phyloP scores from a whole-genome alignment of 306 rosid species.

The Glycyrrhiza uralensis region DNA sequence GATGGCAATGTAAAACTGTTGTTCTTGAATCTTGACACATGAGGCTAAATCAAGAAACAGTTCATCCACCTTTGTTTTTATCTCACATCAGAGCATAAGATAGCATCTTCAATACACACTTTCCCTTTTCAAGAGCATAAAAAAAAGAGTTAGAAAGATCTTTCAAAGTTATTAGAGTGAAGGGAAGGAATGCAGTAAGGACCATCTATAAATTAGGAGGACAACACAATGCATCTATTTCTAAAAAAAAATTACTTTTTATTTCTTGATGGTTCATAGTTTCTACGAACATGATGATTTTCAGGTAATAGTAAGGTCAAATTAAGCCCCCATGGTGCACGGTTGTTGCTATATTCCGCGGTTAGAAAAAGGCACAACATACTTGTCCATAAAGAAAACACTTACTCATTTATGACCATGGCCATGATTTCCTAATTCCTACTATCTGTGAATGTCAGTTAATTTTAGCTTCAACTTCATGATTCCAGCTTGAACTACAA shows the following conservation, averaged over 20 bases:
- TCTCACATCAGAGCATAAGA: neutral
- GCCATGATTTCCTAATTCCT: conserved; percentile 25
- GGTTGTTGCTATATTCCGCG: conserved; percentile 1
- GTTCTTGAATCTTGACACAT: conserved; percentile 4
- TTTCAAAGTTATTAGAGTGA: neutral
- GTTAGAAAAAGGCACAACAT: neutral
- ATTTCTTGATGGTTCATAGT: neutral
- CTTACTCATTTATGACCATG: conserved; percentile 22
- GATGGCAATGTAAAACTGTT: neutral
- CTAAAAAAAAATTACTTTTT: neutral
- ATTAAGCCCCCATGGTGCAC: neutral
- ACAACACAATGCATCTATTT: neutral
- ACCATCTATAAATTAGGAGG: neutral
- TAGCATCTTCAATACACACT: conserved; percentile 1
- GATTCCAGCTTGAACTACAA: conserved; percentile 80
- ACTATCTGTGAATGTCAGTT: conserved; percentile 48
- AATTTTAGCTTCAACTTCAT: conserved; percentile 78
- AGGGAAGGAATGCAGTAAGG: neutral
- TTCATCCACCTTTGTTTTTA: neutral
- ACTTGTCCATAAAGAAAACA: neutral
- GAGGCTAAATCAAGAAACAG: neutral
- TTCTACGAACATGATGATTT: neutral
- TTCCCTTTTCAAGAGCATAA: neutral
- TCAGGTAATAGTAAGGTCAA: neutral
- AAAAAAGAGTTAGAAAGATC: neutral